Evolutionary conservation across 75 land plant genomes (phyloP), one percentile per base, ranked within the genome.

Genomic region (Gnetum montanum): DNA sequence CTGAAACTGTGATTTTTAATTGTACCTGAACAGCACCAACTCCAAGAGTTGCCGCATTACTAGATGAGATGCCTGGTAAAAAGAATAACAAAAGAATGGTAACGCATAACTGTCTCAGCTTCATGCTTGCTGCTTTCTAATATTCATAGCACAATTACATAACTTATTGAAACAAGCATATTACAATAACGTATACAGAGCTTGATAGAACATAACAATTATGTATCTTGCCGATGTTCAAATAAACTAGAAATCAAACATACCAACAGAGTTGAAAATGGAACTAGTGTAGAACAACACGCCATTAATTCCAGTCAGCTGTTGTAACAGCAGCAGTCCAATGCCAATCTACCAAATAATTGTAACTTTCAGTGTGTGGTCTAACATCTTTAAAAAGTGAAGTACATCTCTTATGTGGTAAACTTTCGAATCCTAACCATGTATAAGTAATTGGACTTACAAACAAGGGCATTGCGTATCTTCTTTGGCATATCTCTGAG

Each of bases 241-340:
- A 50, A 7, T 34, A n/a, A 50, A 28, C 16, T 41, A 15, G 30
- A 3, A 49, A 5, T 29, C 15, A 35, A 19, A 46, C 72, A 69
- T 66, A 89, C 98, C 98, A 56, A 96, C 96, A 57, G 84, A 34
- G 68, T 65, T 45, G 67, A 89, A 94, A 46, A 94, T 94, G 49
- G 68, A 70, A 46, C 80, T 78, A 10, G 87, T 72, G 66, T 89
- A 94, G 59, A 94, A 85, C 60, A 89, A 46, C 54, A 94, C 68
- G 11, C 77, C 98, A 66, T 94, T 94, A 28, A 89, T 80, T 47
- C 96, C 96, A 62, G 71, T 67, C 8, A 85, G 63, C 64, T 94
- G 98, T 50, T 89, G 96, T 34, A 94, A 61, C 3, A 82, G 43
- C 22, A 82, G 77, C 62, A 94, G 49, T 8, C 90, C 87, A 57